A percentile compares a stretch with the other conserved stretches of the same genome.
phyloP scores from a whole-genome alignment of 352 stramenopile genomes.

The Phytophthora macrochlamydospora region DNA sequence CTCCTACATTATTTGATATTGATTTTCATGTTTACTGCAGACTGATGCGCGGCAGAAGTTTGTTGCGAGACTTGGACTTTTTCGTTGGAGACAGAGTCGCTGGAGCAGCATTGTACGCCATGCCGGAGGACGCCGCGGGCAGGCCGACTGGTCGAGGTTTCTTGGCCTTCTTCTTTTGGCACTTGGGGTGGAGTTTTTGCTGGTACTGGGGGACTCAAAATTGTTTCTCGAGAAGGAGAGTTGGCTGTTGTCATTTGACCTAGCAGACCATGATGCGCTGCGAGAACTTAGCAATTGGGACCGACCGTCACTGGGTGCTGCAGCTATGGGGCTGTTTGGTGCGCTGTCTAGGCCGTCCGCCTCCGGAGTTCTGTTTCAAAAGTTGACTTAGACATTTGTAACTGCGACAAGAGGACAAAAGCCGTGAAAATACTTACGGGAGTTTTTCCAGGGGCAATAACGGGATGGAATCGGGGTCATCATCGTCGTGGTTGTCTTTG shows the following conservation, averaged over 20 bases:
- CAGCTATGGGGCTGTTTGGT: slow-evolving; percentile 12
- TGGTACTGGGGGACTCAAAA: slow-evolving; percentile 15
- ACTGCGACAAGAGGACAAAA: background rate
- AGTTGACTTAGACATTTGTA: slow-evolving; percentile 5
- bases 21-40: slow-evolving; percentile 12
- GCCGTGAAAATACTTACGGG: slow-evolving; percentile 27
- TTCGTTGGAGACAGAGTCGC: slow-evolving; percentile 26
- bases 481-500: slow-evolving; percentile 51
- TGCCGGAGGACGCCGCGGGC: slow-evolving; percentile 13
- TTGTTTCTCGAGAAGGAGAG: slow-evolving; percentile 30
- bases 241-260: slow-evolving; percentile 21
- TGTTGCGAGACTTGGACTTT: slow-evolving; percentile 27
- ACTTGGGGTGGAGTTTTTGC: slow-evolving; percentile 18
- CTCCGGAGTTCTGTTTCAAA: slow-evolving; percentile 26
- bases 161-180: slow-evolving; percentile 36
- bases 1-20: slow-evolving; percentile 4
- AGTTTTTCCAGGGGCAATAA: slow-evolving; percentile 60
- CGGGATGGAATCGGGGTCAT: slow-evolving; percentile 49
- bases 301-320: slow-evolving; percentile 10
- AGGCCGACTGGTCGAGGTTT: slow-evolving; percentile 20
- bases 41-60: slow-evolving; percentile 34
- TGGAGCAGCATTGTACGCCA: slow-evolving; percentile 4
- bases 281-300: slow-evolving; percentile 17
- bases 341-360: slow-evolving; percentile 22
- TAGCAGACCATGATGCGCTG: slow-evolving; percentile 16